A percentile compares a stretch with the other conserved stretches of the same genome.
Conservation (phyloP, 768 basidiomycete genomes). For the Ramaria sp. region DNA sequence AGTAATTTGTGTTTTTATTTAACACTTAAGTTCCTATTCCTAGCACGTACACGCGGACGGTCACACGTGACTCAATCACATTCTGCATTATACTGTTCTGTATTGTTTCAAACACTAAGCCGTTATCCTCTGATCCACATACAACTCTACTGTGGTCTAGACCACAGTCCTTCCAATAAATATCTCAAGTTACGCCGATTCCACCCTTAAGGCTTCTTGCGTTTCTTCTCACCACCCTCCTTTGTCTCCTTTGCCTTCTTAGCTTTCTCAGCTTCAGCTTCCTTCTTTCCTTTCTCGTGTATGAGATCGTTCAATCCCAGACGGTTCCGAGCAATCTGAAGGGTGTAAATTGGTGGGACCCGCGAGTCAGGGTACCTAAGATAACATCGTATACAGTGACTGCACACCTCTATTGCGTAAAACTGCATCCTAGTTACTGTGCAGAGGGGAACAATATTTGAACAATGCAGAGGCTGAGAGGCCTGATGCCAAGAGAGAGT, state of each 20-base stretch:
- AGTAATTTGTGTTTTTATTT: too few species aligned
- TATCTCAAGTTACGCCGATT: not conserved
- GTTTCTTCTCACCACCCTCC: conserved; percentile 21
- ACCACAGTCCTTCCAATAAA: not conserved
- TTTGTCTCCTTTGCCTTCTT: conserved; percentile 50
- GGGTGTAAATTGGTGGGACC: not conserved
- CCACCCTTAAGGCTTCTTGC: not conserved
- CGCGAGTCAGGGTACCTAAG: not conserved
- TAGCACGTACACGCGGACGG: not conserved
- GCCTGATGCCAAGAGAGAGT: not conserved
- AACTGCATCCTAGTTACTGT: conserved; percentile 78
- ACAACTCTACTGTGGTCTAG: not conserved
- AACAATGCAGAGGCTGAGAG: conserved; percentile 5
- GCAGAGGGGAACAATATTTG: not conserved
- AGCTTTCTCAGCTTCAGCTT: conserved; percentile 40
- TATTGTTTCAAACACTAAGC: not conserved
- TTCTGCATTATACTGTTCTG: not conserved
- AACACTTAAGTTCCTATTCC: not conserved
- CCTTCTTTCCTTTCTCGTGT: conserved; percentile 69
- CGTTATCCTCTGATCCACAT: not conserved
- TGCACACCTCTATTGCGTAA: conserved; percentile 75
- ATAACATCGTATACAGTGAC: conserved; percentile 5
- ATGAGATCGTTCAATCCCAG: conserved; percentile 83
- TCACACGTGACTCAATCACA: not conserved
- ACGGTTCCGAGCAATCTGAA: conserved; percentile 82